phyloP scores from a whole-genome alignment of 768 basidiomycete species.

The Obba rivulosa region DNA sequence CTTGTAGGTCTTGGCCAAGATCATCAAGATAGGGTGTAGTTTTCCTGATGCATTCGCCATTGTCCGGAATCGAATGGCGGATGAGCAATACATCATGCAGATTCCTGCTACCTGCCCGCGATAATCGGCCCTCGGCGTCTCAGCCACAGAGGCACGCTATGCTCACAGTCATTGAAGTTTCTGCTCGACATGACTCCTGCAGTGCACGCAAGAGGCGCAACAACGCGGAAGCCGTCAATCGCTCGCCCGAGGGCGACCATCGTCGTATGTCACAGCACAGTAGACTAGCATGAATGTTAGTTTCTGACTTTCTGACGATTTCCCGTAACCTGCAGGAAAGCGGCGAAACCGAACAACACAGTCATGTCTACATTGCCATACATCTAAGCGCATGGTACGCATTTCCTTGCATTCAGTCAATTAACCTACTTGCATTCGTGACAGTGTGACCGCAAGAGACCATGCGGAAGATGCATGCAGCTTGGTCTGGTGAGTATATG shows the following conservation, averaged over 20 bases:
- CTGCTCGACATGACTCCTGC: constrained; percentile 12
- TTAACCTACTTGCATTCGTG: too few species aligned
- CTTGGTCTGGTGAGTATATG: constrained; percentile 31
- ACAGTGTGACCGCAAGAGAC: constrained; percentile 44
- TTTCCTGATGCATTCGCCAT: too few species aligned
- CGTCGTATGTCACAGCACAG: constrained; percentile 25
- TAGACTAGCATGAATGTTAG: constrained; percentile 6
- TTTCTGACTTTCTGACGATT: too few species aligned
- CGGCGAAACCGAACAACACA: constrained; percentile 71
- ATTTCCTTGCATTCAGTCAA: background rate
- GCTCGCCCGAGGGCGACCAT: constrained; percentile 43
- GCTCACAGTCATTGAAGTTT: too few species aligned
- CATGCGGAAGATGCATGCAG: constrained; percentile 41
- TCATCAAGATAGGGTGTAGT: too few species aligned
- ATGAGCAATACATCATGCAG: too few species aligned
- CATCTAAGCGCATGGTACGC: constrained; percentile 67
- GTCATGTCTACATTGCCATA: constrained; percentile 69
- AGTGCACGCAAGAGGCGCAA: constrained; percentile 21
- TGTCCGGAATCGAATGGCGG: too few species aligned
- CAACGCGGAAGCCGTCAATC: constrained; percentile 21
- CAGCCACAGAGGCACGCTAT: too few species aligned
- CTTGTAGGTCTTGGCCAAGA: too few species aligned
- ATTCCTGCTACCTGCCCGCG: too few species aligned
- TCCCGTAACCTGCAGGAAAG: constrained; percentile 16
- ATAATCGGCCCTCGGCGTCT: too few species aligned